These are phyloP conservation scores for Calonectria montana DNA, from an alignment of 2,329 filamentous ascomycete genomes.

Conservation along the genomic window DNA sequence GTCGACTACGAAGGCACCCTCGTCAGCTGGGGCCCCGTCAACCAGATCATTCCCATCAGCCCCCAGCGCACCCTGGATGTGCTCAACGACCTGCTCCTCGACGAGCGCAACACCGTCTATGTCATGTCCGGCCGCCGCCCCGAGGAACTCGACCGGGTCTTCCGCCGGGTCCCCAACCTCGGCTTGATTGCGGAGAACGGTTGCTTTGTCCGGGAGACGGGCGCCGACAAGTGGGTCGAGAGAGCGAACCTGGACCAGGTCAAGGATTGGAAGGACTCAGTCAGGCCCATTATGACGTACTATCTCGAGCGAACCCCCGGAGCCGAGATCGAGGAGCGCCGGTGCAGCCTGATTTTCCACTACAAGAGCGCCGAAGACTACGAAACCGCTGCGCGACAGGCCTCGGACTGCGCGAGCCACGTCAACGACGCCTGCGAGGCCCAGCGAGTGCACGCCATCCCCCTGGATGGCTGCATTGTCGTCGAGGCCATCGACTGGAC, in stretches of 20 bases:
- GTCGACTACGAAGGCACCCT: conserved; percentile 95
- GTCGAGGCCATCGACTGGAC: conserved; percentile 90
- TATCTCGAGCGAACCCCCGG: conserved; percentile 91
- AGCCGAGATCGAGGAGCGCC: conserved; percentile 88
- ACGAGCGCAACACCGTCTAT: conserved; percentile 87
- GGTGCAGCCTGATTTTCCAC: conserved; percentile 91
- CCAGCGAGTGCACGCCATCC: conserved; percentile 86
- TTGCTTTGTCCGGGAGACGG: conserved; percentile 83
- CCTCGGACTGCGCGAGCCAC: conserved; percentile 90
- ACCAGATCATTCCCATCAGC: conserved; percentile 85
- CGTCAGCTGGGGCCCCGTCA: conserved; percentile 86
- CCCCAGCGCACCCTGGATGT: conserved; percentile 86
- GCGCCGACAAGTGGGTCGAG: conserved; percentile 77
- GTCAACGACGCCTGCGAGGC: conserved; percentile 93
- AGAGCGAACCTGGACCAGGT: conserved; percentile 80
- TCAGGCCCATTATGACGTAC: conserved; percentile 86
- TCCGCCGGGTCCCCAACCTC: conserved; percentile 83
- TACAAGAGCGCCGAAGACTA: conserved; percentile 86
- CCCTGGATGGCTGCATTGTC: conserved; percentile 81
- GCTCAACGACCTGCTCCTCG: conserved; percentile 82
- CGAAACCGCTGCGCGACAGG: conserved; percentile 79
- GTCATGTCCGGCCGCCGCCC: conserved; percentile 92
- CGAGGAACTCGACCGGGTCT: conserved; percentile 88
- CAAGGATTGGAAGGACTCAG: conserved; percentile 83
- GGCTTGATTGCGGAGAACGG: conserved; percentile 96